A percentile compares a stretch with the other conserved stretches of the same genome.
These are phyloP conservation scores for Mollisia scopiformis DNA, from an alignment of 2,329 filamentous ascomycete species.

Conservation along the genomic window DNA sequence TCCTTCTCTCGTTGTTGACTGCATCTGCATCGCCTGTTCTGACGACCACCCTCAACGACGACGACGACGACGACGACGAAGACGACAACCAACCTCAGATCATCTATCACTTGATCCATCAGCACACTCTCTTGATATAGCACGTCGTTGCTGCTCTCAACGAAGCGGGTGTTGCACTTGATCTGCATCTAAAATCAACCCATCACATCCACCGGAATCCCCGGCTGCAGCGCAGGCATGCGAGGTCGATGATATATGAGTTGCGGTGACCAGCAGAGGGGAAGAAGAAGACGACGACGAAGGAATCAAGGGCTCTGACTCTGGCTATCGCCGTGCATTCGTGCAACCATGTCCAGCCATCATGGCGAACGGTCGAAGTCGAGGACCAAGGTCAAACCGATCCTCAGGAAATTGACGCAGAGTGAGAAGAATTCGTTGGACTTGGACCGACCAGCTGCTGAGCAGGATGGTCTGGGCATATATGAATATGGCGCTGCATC, in stretches of 20 bases:
- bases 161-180: neutral
- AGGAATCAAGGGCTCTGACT: slow-evolving; percentile 3
- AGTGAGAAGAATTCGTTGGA: slow-evolving; percentile 67
- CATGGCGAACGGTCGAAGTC: slow-evolving; percentile 30
- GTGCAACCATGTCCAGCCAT: slow-evolving; percentile 30
- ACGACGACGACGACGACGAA: slow-evolving; percentile 2
- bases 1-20: slow-evolving; percentile 19
- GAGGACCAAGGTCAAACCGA: slow-evolving; percentile 51
- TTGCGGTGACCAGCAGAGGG: slow-evolving; percentile 16
- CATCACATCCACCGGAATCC: neutral
- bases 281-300: slow-evolving; percentile 1
- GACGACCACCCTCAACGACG: slow-evolving; percentile 7
- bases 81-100: neutral
- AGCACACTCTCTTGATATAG: neutral
- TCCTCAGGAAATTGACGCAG: slow-evolving; percentile 56
- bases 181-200: neutral
- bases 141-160: neutral
- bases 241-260: slow-evolving; percentile 22
- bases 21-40: slow-evolving; percentile 8
- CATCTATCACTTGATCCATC: slow-evolving; percentile 1
- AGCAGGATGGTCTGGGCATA: slow-evolving; percentile 48
- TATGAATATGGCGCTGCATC: slow-evolving; percentile 27
- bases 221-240: slow-evolving; percentile 22
- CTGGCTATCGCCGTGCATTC: neutral
- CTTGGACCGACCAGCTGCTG: slow-evolving; percentile 61